Conservation (phyloP, 345 rosid species). For the Camelina hispida region DNA sequence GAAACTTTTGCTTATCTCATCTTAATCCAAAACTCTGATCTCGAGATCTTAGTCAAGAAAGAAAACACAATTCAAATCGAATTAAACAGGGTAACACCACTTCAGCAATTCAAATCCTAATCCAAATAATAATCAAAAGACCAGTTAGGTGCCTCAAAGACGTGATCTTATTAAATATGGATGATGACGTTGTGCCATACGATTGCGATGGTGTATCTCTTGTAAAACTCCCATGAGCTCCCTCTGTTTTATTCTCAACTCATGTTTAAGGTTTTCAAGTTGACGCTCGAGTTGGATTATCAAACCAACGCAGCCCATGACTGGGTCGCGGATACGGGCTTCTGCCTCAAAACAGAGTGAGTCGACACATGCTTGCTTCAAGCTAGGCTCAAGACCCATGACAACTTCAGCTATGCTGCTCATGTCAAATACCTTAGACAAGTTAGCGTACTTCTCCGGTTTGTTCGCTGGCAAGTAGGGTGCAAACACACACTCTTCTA, state of each 20-base stretch:
- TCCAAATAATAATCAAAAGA: neutral
- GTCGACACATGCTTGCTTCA: conserved; percentile 4
- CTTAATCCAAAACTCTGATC: no score
- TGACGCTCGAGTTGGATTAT: neutral
- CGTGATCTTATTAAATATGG: neutral
- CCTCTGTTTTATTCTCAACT: neutral
- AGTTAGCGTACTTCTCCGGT: neutral
- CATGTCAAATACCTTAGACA: neutral
- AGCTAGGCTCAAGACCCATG: neutral
- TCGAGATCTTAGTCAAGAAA: no score
- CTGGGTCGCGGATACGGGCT: conserved; percentile 6
- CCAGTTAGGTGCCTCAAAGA: neutral
- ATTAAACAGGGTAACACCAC: neutral
- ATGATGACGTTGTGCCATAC: neutral
- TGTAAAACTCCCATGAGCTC: neutral
- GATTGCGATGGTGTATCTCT: neutral
- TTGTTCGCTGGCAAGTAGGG: conserved; percentile 16
- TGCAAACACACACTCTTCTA: neutral
- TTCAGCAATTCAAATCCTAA: neutral
- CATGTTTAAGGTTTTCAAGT: neutral
- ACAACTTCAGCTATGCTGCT: neutral
- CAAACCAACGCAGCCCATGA: neutral
- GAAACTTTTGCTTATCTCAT: no score
- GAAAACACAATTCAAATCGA: no score
- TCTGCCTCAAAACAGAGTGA: conserved; percentile 8